phyloP scores from a whole-genome alignment of 2,329 filamentous ascomycete species.

The Calonectria henricotiae region DNA sequence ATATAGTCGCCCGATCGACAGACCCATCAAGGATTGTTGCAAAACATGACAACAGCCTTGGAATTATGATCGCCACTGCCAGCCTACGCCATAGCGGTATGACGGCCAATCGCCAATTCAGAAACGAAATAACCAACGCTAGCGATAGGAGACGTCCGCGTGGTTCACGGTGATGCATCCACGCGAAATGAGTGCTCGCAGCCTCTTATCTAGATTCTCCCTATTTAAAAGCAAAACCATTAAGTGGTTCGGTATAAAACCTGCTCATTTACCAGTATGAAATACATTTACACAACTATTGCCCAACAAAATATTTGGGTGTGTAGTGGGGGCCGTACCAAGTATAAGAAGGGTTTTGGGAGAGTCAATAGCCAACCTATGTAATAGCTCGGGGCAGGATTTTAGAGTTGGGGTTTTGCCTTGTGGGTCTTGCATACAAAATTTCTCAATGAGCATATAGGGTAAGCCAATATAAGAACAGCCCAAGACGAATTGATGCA shows the following conservation, averaged over 20 bases:
- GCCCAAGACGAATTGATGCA: not conserved
- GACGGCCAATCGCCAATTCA: not conserved
- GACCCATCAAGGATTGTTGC: not conserved
- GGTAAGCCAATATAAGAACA: not conserved
- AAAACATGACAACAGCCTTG: conserved; percentile 3
- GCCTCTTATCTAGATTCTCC: not conserved
- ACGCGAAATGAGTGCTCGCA: conserved; percentile 1
- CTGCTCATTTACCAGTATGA: too few species aligned
- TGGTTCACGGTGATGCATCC: not conserved
- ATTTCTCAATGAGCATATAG: not conserved
- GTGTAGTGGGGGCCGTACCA: too few species aligned
- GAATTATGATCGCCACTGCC: conserved; percentile 14
- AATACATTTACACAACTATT: not conserved
- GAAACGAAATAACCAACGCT: not conserved
- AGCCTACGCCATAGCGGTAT: not conserved
- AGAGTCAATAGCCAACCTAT: too few species aligned
- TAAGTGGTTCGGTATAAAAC: not conserved
- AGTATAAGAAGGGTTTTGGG: too few species aligned
- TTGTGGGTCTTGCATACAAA: not conserved
- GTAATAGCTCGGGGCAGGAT: not conserved
- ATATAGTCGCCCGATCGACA: conserved; percentile 4
- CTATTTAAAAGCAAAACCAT: not conserved
- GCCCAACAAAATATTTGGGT: not conserved
- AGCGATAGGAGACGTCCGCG: not conserved
- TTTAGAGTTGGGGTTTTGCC: not conserved